Conservation (phyloP, 106 monocot species). For the Narthecium ossifragum region DNA sequence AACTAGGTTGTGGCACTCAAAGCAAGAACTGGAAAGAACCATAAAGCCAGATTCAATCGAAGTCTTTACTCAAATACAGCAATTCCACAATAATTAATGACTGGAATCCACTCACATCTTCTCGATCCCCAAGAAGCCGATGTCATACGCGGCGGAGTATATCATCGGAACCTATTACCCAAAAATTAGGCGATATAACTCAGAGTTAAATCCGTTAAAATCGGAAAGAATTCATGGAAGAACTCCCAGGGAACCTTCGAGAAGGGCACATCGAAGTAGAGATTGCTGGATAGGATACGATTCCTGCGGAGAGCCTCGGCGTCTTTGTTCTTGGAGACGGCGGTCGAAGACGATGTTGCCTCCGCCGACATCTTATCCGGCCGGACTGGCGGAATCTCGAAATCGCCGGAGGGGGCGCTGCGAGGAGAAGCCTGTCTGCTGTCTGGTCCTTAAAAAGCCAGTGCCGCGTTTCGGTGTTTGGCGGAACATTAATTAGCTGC, state of each 20-base stretch:
- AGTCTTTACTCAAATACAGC: neutral
- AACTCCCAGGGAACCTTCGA: slow-evolving; percentile 36
- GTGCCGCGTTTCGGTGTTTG: too few relatives aligned
- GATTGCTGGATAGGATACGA: slow-evolving; percentile 85
- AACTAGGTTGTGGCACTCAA: neutral
- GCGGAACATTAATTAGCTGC: too few relatives aligned
- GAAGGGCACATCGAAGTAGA: slow-evolving; percentile 73
- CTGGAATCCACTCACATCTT: slow-evolving; percentile 58
- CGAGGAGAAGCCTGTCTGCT: too few relatives aligned
- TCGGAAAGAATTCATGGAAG: neutral
- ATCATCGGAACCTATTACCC: slow-evolving; percentile 61
- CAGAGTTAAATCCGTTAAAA: slow-evolving; percentile 2
- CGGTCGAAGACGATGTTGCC: slow-evolving; percentile 16
- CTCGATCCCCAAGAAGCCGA: slow-evolving; percentile 81
- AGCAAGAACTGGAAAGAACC: neutral
- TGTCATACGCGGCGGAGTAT: slow-evolving; percentile 83
- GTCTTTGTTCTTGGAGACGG: neutral
- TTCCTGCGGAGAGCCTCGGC: slow-evolving; percentile 24
- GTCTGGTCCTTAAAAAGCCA: too few relatives aligned
- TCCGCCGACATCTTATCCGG: slow-evolving; percentile 4
- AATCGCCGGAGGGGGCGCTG: too few relatives aligned
- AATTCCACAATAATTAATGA: neutral
- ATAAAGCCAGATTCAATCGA: neutral
- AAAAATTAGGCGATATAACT: neutral
- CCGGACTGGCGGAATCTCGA: too few relatives aligned